Evolutionary conservation across 2,329 filamentous ascomycete genomes (phyloP).

Genomic region (Aureobasidium sp.): DNA sequence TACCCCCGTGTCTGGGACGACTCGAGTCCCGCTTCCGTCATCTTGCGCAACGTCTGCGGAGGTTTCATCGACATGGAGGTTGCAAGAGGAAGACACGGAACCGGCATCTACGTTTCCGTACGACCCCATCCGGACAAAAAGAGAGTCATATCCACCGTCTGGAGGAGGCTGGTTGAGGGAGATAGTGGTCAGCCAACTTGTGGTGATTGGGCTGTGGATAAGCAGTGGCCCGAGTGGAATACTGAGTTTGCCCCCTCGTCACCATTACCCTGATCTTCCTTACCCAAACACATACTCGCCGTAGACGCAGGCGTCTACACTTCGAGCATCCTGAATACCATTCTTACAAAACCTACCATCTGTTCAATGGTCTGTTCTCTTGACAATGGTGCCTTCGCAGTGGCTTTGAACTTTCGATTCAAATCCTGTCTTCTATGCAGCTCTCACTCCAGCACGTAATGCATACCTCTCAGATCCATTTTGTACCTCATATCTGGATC

Average conservation of each 20-base stretch:
- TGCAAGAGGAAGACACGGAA: conserved; percentile 24
- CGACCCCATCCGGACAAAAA: conserved; percentile 14
- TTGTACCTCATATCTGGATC: neutral
- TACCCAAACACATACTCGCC: neutral
- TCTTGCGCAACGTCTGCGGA: conserved; percentile 28
- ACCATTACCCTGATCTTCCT: neutral
- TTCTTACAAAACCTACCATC: neutral
- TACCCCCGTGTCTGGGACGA: conserved; percentile 34
- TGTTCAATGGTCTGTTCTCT: neutral
- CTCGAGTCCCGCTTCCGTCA: conserved; percentile 27
- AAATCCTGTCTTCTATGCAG: neutral
- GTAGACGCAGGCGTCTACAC: neutral
- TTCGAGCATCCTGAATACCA: neutral
- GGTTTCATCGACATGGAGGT: conserved; percentile 30
- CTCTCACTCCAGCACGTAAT: neutral
- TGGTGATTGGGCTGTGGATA: conserved; percentile 24
- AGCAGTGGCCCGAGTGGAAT: conserved; percentile 22
- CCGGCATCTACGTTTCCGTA: conserved; percentile 24
- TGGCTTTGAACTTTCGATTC: neutral
- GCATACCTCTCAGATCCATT: neutral
- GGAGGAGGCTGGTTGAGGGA: conserved; percentile 23
- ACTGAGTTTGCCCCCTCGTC: conserved; percentile 12
- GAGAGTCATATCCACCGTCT: conserved; percentile 21
- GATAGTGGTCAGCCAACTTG: conserved; percentile 17
- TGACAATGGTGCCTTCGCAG: neutral